Percentiles rank a stretch among this genome's conserved stretches.
phyloP scores from a whole-genome alignment of 176 grass and related monocot species.

The Raddia guianensis region DNA sequence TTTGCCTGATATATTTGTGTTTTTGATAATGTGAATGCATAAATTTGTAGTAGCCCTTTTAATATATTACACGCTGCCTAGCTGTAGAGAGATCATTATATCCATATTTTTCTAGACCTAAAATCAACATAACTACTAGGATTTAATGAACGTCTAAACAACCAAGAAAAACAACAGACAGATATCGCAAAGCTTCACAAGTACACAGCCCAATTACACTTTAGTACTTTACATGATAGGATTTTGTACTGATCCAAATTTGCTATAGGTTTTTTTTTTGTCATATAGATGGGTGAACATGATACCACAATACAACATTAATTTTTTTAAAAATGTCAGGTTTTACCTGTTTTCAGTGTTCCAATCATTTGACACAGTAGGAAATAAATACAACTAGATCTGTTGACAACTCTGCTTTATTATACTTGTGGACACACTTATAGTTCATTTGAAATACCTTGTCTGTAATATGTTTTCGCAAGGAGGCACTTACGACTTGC shows the following conservation, averaged over 20 bases:
- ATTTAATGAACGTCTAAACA: neutral
- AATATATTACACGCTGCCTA: neutral
- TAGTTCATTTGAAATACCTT: neutral
- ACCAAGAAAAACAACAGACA: neutral
- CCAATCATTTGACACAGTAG: neutral
- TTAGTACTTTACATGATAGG: neutral
- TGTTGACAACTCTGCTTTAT: neutral
- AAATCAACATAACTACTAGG: neutral
- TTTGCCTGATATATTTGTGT: neutral
- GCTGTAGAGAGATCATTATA: neutral
- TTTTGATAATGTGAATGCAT: constrained; percentile 14
- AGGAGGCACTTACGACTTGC: neutral
- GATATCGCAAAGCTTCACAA: neutral
- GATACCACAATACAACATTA: neutral
- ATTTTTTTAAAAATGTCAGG: neutral
- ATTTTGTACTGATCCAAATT: neutral
- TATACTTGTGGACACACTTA: neutral
- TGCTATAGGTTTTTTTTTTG: neutral
- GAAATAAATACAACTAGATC: neutral
- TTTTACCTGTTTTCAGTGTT: neutral
- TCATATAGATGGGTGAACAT: neutral
- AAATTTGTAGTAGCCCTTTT: neutral
- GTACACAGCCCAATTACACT: neutral
- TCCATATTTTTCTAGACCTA: neutral
- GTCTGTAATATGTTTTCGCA: neutral